Evolutionary conservation across 805 yeast species (phyloP).

Genomic region (Candida palmyrensis): DNA sequence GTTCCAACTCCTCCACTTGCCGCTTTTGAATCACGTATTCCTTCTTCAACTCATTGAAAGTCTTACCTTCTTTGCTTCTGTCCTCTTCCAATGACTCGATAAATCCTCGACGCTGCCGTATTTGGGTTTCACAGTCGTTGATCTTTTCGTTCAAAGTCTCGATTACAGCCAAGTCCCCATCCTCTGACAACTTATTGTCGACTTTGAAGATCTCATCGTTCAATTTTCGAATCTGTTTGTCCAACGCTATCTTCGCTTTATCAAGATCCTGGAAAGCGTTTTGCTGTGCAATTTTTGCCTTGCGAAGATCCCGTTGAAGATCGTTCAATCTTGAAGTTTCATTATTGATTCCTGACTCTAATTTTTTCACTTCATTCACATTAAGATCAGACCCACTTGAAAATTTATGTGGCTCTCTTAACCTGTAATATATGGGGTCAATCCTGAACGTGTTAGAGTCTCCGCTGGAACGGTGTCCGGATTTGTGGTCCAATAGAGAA

Average conservation of each 20-base stretch:
- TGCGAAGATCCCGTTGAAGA: constrained; percentile 12
- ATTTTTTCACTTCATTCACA: constrained; percentile 8
- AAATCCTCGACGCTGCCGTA: constrained; percentile 22
- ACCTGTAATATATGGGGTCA: constrained; percentile 49
- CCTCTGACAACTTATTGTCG: constrained; percentile 37
- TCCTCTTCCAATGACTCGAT: constrained; percentile 23
- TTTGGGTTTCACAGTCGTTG: constrained; percentile 22
- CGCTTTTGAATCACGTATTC: constrained; percentile 14
- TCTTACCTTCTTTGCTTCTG: constrained; percentile 9
- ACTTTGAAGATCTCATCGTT: constrained; percentile 25
- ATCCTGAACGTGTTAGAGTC: constrained; percentile 38
- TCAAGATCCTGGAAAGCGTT: constrained; percentile 11
- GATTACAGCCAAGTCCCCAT: constrained; percentile 39
- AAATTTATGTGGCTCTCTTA: constrained; percentile 23
- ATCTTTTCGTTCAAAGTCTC: constrained; percentile 31
- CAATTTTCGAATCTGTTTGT: constrained; percentile 8
- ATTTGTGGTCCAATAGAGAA: constrained; percentile 37
- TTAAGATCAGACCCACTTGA: constrained; percentile 13
- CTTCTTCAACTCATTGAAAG: constrained; percentile 8
- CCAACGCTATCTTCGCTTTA: constrained; percentile 5
- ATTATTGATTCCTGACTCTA: constrained; percentile 11
- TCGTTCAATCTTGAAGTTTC: constrained; percentile 11
- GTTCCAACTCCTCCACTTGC: constrained; percentile 10
- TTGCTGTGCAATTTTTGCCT: constrained; percentile 7
- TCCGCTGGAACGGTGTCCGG: constrained; percentile 39